Percentiles rank a stretch among this genome's conserved stretches.
phyloP scores from a whole-genome alignment of 2,329 filamentous ascomycete species.

The Neospermospora avenae region DNA sequence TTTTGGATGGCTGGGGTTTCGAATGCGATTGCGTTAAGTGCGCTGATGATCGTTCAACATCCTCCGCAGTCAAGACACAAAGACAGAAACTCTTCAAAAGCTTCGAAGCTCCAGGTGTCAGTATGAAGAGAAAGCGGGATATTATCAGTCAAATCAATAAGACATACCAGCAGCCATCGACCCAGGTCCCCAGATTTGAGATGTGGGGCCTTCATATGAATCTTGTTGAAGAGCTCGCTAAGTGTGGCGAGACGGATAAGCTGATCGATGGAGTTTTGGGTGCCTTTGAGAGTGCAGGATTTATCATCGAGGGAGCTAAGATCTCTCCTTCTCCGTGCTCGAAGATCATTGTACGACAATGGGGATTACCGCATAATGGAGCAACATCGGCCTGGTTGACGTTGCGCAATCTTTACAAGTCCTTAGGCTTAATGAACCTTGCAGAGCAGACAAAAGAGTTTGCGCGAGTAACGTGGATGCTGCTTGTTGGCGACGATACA shows the following conservation, averaged over 20 bases:
- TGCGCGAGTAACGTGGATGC: background rate
- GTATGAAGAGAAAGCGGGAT: background rate
- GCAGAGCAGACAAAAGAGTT: background rate
- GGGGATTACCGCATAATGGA: background rate
- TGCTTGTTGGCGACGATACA: background rate
- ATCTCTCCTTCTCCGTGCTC: background rate
- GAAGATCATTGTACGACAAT: background rate
- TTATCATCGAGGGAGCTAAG: background rate
- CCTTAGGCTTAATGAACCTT: background rate
- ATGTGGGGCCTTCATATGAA: background rate
- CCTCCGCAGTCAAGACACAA: background rate
- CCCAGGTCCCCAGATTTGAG: background rate
- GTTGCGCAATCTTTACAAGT: background rate
- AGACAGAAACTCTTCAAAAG: background rate
- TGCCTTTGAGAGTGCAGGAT: background rate
- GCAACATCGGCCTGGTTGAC: background rate
- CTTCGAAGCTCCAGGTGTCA: background rate
- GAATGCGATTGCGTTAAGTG: background rate
- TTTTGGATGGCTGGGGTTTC: background rate
- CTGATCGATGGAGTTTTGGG: background rate
- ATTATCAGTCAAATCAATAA: background rate
- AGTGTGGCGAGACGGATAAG: background rate
- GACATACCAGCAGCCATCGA: background rate
- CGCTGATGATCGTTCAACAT: background rate
- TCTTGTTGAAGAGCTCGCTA: background rate